These are phyloP conservation scores for Uronychia setigera DNA, from an alignment of 73 alveolate species.

Conservation along the genomic window DNA sequence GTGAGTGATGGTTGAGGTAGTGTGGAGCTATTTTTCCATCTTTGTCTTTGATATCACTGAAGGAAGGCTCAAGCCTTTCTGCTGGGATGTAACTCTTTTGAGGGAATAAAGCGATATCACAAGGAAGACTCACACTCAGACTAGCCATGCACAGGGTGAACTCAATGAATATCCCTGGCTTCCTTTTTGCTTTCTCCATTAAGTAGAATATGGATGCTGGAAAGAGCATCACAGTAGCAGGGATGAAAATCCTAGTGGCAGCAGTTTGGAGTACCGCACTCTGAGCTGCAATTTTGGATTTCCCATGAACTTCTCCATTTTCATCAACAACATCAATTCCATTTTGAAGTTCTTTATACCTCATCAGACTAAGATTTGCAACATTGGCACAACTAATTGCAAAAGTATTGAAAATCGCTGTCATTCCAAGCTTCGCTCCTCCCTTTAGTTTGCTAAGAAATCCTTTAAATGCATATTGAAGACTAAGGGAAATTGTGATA, in stretches of 20 bases:
- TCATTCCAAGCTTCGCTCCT: slow-evolving; percentile 24
- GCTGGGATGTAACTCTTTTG: slow-evolving; percentile 14
- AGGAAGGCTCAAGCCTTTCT: slow-evolving; percentile 32
- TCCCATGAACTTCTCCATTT: slow-evolving; percentile 62
- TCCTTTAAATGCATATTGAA: slow-evolving; percentile 14
- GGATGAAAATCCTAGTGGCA: slow-evolving; percentile 47
- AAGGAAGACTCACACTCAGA: slow-evolving; percentile 45
- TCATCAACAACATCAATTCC: slow-evolving; percentile 62
- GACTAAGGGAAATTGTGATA: slow-evolving; percentile 23
- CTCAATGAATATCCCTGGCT: slow-evolving; percentile 22
- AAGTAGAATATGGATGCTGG: slow-evolving; percentile 39
- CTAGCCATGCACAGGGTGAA: slow-evolving; percentile 30
- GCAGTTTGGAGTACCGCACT: slow-evolving; percentile 61
- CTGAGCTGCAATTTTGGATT: slow-evolving; percentile 62
- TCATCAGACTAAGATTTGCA: slow-evolving; percentile 56
- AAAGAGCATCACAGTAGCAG: slow-evolving; percentile 47
- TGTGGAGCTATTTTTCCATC: no score
- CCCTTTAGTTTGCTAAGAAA: slow-evolving; percentile 30
- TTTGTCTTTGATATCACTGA: no score
- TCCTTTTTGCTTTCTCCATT: slow-evolving; percentile 3
- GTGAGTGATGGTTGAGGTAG: no score
- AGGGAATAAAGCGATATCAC: slow-evolving; percentile 46
- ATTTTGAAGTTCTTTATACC: slow-evolving; percentile 61
- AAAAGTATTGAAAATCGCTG: slow-evolving; percentile 27
- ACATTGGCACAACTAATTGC: slow-evolving; percentile 69